phyloP scores from a whole-genome alignment of 441 rosid genomes.

The Lepidium campestre region DNA sequence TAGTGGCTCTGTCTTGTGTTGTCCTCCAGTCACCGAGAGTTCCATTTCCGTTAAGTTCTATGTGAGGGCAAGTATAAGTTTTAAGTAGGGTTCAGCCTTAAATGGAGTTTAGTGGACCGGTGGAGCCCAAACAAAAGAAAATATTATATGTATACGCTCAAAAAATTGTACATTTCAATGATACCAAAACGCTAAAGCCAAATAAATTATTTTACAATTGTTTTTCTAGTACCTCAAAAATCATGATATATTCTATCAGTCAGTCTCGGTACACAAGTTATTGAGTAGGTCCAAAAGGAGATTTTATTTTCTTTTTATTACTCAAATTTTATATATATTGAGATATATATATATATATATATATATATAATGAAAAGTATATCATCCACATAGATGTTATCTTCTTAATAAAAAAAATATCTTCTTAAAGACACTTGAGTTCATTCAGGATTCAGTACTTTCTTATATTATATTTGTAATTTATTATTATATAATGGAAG shows the following conservation, averaged over 20 bases:
- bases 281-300: not conserved
- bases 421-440: not conserved
- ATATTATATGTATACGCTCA: no score
- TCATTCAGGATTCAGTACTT: not conserved
- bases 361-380: not conserved
- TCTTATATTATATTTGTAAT: not conserved
- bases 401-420: slow-evolving; percentile 3
- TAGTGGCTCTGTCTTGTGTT: no score
- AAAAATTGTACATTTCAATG: no score
- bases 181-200: not conserved
- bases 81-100: no score
- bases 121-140: no score
- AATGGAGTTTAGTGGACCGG: no score
- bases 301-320: not conserved
- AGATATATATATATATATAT: no score
- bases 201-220: not conserved
- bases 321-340: not conserved
- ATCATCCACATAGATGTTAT: slow-evolving; percentile 13
- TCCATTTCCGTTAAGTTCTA: no score
- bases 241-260: not conserved
- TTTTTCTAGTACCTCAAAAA: not conserved
- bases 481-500: not conserved
- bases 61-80: no score
- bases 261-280: not conserved
- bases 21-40: no score